Base-by-base conservation (phyloP, 1,139 yeast species). In the Kodamaea sp. region DNA sequence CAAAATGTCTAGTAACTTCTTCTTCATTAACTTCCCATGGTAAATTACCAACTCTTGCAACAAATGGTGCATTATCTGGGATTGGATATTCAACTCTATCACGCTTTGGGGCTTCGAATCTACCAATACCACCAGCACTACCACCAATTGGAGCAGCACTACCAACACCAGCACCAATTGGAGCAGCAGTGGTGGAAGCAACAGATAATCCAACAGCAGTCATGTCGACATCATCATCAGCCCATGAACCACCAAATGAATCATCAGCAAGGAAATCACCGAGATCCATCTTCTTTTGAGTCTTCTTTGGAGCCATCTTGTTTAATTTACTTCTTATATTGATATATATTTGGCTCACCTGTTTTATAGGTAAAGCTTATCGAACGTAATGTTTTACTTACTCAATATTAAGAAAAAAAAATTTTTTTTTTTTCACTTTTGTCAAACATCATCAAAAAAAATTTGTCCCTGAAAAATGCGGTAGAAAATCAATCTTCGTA, bases 41-140 rank as follows among this genome's bases (percentile, higher is more conserved):
- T 58, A 94, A 77, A 65, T 90, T 89, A 57, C 81, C 79, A 52
- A 92, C 75, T 63, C 89, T 79, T 15, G 96, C 97, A 56, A 87
- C 84, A 73, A 67, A 94, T 40, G 99, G 99, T 25, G 97, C 90
- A 40, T 70, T 75, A 55, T 89, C 95, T 35, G 99, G 99, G 46
- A 94, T 73, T 33, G 96, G 96, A 55, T 68, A 84, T 55, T 82
- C 92, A 47, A 73, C 76, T 62, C 87, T 77, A 47, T 74, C 73
- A 24, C 45, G 37, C 8, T 29, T 34, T 34, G 20, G 20, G 20
- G 32, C 42, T 27, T 38, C 43, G 29, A 42, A 49, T 28, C 41
- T 37, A n/a, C 45, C 39, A 15, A 37, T 33, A 10, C 39, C 36
- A 27, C 38, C 20, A 15, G 20, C 20, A 15, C 20, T 37, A 28